These are phyloP conservation scores for Cystobasidium sp. DNA, from an alignment of 1,284 basidiomycete genomes.

Conservation along the genomic window DNA sequence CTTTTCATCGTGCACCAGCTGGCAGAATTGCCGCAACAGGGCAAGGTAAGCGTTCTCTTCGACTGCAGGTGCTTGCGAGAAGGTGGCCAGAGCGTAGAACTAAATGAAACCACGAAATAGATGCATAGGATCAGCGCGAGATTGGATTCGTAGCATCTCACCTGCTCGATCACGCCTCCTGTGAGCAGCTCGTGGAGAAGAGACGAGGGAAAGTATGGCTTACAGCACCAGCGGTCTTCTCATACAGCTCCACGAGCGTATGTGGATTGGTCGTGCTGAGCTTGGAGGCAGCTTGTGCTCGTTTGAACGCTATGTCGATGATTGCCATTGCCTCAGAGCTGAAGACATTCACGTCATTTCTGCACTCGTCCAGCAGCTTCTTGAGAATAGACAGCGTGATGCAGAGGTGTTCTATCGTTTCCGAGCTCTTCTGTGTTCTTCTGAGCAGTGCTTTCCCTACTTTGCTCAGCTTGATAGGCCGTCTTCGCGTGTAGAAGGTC, in stretches of 20 bases:
- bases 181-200: conserved; percentile 44
- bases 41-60: conserved; percentile 72
- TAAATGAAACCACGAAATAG: no score
- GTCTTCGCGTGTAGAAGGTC: conserved; percentile 89
- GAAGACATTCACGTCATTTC: conserved; percentile 80
- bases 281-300: conserved; percentile 13
- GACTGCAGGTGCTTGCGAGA: conserved; percentile 82
- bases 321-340: conserved; percentile 76
- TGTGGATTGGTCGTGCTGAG: conserved; percentile 20
- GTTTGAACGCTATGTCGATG: conserved; percentile 68
- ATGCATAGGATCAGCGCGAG: no score
- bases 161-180: conserved; percentile 1
- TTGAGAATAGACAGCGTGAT: conserved; percentile 85
- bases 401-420: conserved; percentile 73
- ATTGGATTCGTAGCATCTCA: not conserved
- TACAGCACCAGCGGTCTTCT: conserved; percentile 80
- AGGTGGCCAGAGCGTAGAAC: conserved; percentile 91
- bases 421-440: conserved; percentile 70
- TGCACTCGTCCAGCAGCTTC: conserved; percentile 84
- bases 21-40: conserved; percentile 71
- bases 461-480: conserved; percentile 85
- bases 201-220: conserved; percentile 52
- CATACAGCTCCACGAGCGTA: conserved; percentile 71
- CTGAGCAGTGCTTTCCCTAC: conserved; percentile 82
- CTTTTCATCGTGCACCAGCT: conserved; percentile 58